phyloP scores from a whole-genome alignment of 345 rosid species.

The Turritis glabra region DNA sequence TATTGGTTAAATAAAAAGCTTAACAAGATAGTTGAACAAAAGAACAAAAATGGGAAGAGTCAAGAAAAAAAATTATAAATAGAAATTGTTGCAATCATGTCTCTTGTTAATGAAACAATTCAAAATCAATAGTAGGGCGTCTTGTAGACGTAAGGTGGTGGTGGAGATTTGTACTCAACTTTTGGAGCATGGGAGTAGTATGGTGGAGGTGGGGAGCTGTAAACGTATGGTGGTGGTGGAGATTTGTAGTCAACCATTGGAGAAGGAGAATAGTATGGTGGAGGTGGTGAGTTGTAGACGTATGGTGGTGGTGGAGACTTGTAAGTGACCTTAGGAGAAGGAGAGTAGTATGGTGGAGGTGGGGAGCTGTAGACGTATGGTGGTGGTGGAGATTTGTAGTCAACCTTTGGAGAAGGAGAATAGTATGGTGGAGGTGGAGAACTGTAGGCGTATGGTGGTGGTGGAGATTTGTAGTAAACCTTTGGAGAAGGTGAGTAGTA shows the following conservation, averaged over 20 bases:
- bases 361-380: background rate
- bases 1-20: no score
- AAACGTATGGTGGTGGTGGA: background rate
- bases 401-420: background rate
- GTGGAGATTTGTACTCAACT: background rate
- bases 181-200: background rate
- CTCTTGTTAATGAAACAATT: background rate
- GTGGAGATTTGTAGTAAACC: background rate
- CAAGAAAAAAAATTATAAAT: background rate
- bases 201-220: background rate
- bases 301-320: background rate
- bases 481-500: background rate
- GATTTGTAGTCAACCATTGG: background rate
- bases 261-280: background rate
- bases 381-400: background rate
- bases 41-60: background rate
- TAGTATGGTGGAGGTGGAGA: background rate
- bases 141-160: background rate
- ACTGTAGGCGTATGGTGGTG: background rate
- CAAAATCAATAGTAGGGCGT: background rate
- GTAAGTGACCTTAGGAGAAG: background rate
- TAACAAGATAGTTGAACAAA: no score
- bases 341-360: background rate
- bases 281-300: background rate
- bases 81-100: background rate